Evolutionary conservation across 805 yeast species (phyloP), one percentile per base, ranked within the genome.

Genomic region (Scheffersomyces stipitis): DNA sequence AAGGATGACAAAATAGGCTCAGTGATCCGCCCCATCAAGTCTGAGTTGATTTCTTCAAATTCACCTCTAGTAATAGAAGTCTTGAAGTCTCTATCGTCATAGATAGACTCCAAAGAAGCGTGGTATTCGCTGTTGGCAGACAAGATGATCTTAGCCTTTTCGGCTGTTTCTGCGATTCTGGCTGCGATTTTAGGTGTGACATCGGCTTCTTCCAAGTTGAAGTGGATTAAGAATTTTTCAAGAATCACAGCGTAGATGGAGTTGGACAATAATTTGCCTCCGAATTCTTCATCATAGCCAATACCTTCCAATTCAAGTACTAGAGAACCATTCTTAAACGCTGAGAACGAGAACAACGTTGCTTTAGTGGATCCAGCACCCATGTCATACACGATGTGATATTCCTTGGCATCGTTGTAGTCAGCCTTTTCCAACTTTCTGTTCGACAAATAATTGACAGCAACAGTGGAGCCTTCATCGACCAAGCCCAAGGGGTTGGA

Each of bases 331-430:
- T 68, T 66, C 17, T 67, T 66, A 31, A 56, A 58, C 15, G 76
- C 76, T 13, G 62, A 59, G 44, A 82, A 70, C 1, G 90, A 79
- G 34, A 89, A 77, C n/a, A 93, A 64, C 0, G 98, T 85, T 1
- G 96, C 95, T 37, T 82, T 78, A 0, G 95, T 85, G 1, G 95
- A 82, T 1, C 95, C 95, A 4, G 96, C 91, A 31, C 99, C 99
- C 76, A 86, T 77, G 58, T 93, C 99, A 56, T 83, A 88, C 24
- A 93, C 75, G 33, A 88, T 56, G 54, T 86, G 86, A 51, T 79
- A 73, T 48, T 78, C 78, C 38, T 70, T 74, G 18, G 41, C 46
- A 24, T 48, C 61, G 26, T 56, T 48, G 37, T 52, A 60, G 31
- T 64, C 64, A 3, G 69, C 72, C 15, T 53, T 49, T 3, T 58